Conservation (phyloP, 257 asterid species). For the Apocynum venetum region DNA sequence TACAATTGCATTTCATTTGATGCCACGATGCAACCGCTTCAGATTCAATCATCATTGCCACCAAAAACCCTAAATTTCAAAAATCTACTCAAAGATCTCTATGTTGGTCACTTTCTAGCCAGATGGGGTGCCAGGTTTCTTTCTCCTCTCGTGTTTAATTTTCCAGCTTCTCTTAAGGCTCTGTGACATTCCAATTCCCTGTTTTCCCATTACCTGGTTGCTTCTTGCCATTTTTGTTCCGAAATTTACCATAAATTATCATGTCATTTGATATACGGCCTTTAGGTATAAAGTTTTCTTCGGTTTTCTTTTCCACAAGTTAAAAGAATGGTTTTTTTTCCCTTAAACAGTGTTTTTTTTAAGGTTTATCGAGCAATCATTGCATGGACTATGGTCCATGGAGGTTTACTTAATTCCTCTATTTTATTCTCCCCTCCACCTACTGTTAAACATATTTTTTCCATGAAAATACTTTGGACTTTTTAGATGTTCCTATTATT, state of each 20-base stretch:
- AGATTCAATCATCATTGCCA: not conserved
- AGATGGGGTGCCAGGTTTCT: constrained; percentile 97
- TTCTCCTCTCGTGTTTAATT: not conserved
- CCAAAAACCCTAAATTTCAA: not conserved
- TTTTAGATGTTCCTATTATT: too few species aligned
- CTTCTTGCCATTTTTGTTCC: not conserved
- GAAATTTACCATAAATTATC: not conserved
- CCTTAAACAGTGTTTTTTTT: too few species aligned
- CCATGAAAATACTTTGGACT: not conserved
- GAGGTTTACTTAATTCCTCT: too few species aligned
- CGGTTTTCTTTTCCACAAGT: not conserved
- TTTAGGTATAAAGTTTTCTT: not conserved
- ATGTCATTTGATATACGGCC: not conserved
- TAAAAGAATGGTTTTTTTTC: not conserved
- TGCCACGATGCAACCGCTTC: not conserved
- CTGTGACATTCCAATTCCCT: not conserved
- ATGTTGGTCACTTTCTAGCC: constrained; percentile 82
- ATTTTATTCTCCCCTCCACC: too few species aligned
- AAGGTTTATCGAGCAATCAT: too few species aligned
- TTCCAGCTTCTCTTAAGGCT: not conserved
- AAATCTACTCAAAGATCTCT: constrained; percentile 41
- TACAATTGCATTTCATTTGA: not conserved
- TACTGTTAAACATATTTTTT: too few species aligned
- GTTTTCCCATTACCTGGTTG: not conserved
- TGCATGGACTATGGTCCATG: too few species aligned